These are phyloP conservation scores for Metschnikowia cerradonensis DNA, from an alignment of 805 yeast genomes.

Conservation along the genomic window DNA sequence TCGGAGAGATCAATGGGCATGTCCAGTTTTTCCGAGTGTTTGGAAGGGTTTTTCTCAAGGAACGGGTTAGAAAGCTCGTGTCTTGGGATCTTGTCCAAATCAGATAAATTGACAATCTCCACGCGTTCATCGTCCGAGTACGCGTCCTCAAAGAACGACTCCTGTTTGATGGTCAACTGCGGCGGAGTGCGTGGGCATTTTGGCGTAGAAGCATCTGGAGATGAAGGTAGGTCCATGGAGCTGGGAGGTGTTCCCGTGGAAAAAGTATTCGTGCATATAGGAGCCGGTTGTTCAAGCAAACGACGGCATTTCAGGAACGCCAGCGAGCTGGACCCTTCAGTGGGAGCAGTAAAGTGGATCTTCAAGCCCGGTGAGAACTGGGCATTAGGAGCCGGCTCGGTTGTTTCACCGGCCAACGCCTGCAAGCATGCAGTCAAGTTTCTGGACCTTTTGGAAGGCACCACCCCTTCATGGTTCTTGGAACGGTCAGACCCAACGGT, in stretches of 20 bases:
- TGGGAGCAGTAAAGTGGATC: not conserved
- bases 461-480: conserved; percentile 1
- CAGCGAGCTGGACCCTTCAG: not conserved
- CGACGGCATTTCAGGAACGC: not conserved
- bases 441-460: not conserved
- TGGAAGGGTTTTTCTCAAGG: conserved; percentile 1
- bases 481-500: conserved; percentile 15
- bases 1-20: conserved; percentile 11
- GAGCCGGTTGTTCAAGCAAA: too few relatives aligned
- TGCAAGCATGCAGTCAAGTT: conserved; percentile 3
- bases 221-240: too few relatives aligned
- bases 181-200: conserved; percentile 5
- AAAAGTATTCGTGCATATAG: too few relatives aligned
- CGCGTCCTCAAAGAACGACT: conserved; percentile 8
- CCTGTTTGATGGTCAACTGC: conserved; percentile 11
- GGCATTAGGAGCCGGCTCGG: not conserved
- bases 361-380: conserved; percentile 1
- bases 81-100: conserved; percentile 11
- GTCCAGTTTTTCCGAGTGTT: not conserved
- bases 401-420: not conserved
- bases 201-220: too few relatives aligned
- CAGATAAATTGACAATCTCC: conserved; percentile 4
- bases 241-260: too few relatives aligned
- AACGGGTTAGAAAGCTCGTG: conserved; percentile 14
- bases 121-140: conserved; percentile 6